phyloP scores from a whole-genome alignment of 768 basidiomycete species.

The Lyophyllum atratum region DNA sequence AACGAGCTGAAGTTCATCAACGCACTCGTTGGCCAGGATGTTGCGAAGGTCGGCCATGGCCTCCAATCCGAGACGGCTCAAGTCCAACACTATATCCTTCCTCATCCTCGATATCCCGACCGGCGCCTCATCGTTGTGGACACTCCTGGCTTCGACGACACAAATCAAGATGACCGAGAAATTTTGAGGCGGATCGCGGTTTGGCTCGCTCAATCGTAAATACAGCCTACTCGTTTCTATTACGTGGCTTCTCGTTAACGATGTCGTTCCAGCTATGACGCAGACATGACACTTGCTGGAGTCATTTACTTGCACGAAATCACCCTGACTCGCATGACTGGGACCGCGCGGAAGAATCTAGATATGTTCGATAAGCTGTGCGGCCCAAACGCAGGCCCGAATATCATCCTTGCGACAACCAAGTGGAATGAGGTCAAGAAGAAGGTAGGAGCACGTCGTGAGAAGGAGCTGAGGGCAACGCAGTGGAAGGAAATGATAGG shows the following conservation, averaged over 20 bases:
- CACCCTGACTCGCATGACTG: constrained; percentile 12
- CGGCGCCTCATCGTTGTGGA: constrained; percentile 19
- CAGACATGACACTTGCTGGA: constrained; percentile 15
- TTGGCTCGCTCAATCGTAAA: constrained; percentile 20
- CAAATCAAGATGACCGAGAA: constrained; percentile 11
- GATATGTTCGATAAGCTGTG: constrained; percentile 15
- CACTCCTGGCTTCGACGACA: constrained; percentile 26
- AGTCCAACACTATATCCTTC: constrained; percentile 7
- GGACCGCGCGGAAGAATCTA: constrained; percentile 17
- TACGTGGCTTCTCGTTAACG: background rate
- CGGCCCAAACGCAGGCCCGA: constrained; percentile 6
- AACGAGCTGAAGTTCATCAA: background rate
- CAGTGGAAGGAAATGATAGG: constrained; percentile 10
- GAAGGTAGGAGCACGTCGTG: constrained; percentile 4
- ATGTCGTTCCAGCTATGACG: constrained; percentile 7
- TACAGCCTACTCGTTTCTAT: background rate
- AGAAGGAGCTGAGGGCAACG: constrained; percentile 1
- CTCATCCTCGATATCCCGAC: background rate
- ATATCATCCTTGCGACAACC: constrained; percentile 17
- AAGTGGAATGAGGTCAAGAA: constrained; percentile 11
- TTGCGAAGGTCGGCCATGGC: constrained; percentile 11
- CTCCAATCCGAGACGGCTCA: constrained; percentile 10
- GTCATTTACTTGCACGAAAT: constrained; percentile 20
- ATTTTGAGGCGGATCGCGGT: constrained; percentile 20
- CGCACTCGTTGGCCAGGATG: background rate